phyloP scores from a whole-genome alignment of 805 yeast species.

The Saturnispora galanensis region DNA sequence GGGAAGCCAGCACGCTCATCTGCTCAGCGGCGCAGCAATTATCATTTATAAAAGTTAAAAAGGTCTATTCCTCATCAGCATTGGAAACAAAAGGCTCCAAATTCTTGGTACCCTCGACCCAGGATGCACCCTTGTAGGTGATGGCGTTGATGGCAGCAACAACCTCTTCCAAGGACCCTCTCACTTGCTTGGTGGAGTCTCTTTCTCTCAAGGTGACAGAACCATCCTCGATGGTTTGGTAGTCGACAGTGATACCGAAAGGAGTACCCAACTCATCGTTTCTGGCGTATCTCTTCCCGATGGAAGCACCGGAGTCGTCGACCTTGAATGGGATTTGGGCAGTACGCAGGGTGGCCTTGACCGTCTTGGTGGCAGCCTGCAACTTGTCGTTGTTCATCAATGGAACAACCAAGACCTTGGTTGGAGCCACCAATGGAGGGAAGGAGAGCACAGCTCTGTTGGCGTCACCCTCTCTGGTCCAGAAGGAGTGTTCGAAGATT shows the following conservation, averaged over 20 bases:
- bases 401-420: slow-evolving; percentile 93
- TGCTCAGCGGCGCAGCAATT: slow-evolving; percentile 1
- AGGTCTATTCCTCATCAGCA: slow-evolving; percentile 30
- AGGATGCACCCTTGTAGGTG: slow-evolving; percentile 62
- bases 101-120: slow-evolving; percentile 78
- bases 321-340: slow-evolving; percentile 89
- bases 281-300: slow-evolving; percentile 96
- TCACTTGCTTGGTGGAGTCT: slow-evolving; percentile 92
- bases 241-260: slow-evolving; percentile 94
- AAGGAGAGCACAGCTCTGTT: slow-evolving; percentile 79
- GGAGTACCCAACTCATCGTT: slow-evolving; percentile 99
- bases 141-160: slow-evolving; percentile 63
- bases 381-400: slow-evolving; percentile 76
- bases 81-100: slow-evolving; percentile 69
- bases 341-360: slow-evolving; percentile 62
- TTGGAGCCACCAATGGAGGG: slow-evolving; percentile 95
- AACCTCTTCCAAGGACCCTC: slow-evolving; percentile 74
- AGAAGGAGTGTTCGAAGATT: slow-evolving; percentile 87
- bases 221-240: slow-evolving; percentile 79
- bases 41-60: background rate
- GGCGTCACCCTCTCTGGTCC: slow-evolving; percentile 86
- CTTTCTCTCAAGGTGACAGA: slow-evolving; percentile 95
- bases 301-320: slow-evolving; percentile 94
- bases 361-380: slow-evolving; percentile 60
- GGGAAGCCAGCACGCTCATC: background rate